Percentiles rank a stretch among this genome's conserved stretches.
phyloP scores from a whole-genome alignment of 2,329 filamentous ascomycete genomes.

The Pestalotiopsis fici region DNA sequence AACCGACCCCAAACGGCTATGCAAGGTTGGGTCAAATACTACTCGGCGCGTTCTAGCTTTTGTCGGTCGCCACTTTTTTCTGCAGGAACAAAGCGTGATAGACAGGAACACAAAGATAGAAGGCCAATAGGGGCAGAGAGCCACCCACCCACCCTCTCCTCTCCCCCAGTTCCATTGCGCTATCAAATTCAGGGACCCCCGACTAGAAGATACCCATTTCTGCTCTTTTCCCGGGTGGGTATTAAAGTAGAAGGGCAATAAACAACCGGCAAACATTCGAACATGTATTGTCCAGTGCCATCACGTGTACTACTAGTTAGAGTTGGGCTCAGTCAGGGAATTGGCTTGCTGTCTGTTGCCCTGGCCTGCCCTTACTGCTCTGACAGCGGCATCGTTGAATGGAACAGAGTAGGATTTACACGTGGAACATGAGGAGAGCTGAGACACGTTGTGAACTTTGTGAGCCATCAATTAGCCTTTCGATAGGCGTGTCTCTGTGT shows the following conservation, averaged over 20 bases:
- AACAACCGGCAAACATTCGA: neutral
- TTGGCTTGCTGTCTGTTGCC: neutral
- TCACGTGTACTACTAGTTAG: no score
- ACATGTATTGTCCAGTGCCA: neutral
- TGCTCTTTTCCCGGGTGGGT: neutral
- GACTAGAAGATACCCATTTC: neutral
- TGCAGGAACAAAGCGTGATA: slow-evolving; percentile 10
- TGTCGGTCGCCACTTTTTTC: slow-evolving; percentile 5
- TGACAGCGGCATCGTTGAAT: neutral
- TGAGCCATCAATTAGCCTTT: neutral
- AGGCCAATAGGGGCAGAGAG: slow-evolving; percentile 2
- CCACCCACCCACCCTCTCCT: neutral
- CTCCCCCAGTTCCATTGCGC: neutral
- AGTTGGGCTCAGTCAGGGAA: neutral
- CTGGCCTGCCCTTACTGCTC: no score
- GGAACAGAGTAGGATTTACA: neutral
- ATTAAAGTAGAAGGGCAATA: neutral
- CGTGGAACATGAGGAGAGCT: neutral
- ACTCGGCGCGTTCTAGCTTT: neutral
- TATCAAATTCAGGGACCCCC: neutral
- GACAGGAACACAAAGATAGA: slow-evolving; percentile 3
- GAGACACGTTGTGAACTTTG: neutral
- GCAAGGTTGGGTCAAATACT: neutral
- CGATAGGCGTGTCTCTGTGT: neutral
- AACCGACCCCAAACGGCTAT: neutral